A percentile compares a stretch with the other conserved stretches of the same genome.
phyloP scores from a whole-genome alignment of 176 grass and related monocot species.

The Luzula sylvatica region DNA sequence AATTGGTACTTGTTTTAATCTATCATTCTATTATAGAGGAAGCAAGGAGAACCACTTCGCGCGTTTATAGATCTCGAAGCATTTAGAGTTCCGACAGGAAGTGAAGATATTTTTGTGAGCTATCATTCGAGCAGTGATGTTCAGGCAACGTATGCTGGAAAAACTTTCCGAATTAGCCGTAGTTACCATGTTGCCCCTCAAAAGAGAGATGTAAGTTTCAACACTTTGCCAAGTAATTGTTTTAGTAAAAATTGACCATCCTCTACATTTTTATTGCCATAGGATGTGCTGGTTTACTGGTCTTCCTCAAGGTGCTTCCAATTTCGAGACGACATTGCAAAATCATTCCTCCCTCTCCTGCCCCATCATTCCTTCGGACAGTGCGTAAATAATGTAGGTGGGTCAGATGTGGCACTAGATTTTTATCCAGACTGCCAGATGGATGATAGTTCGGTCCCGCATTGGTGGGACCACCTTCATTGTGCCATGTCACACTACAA shows the following conservation, averaged over 20 bases:
- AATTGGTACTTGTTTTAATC: not conserved
- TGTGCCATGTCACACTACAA: slow-evolving; percentile 63
- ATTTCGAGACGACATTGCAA: slow-evolving; percentile 24
- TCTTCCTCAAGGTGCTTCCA: slow-evolving; percentile 35
- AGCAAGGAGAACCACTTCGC: slow-evolving; percentile 35
- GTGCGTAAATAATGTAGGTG: slow-evolving; percentile 46
- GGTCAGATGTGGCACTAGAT: slow-evolving; percentile 26
- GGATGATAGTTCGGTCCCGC: slow-evolving; percentile 6
- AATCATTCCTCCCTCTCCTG: slow-evolving; percentile 25
- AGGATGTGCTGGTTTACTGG: slow-evolving; percentile 53
- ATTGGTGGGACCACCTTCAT: slow-evolving; percentile 58
- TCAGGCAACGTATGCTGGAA: slow-evolving; percentile 43
- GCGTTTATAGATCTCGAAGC: slow-evolving; percentile 39
- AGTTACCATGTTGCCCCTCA: slow-evolving; percentile 32
- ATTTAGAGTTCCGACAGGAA: slow-evolving; percentile 22
- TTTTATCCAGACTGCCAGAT: slow-evolving; percentile 39
- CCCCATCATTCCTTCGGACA: slow-evolving; percentile 36
- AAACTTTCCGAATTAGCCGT: slow-evolving; percentile 28
- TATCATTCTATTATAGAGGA: slow-evolving; percentile 29
- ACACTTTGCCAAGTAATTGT: too few species aligned
- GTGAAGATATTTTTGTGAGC: slow-evolving; percentile 46
- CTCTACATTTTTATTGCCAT: not conserved
- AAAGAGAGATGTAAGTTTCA: slow-evolving; percentile 33
- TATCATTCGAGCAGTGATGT: slow-evolving; percentile 41
- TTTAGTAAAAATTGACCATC: too few species aligned